Evolutionary conservation across 805 yeast species (phyloP).

Genomic region (Kuraishia borneana): DNA sequence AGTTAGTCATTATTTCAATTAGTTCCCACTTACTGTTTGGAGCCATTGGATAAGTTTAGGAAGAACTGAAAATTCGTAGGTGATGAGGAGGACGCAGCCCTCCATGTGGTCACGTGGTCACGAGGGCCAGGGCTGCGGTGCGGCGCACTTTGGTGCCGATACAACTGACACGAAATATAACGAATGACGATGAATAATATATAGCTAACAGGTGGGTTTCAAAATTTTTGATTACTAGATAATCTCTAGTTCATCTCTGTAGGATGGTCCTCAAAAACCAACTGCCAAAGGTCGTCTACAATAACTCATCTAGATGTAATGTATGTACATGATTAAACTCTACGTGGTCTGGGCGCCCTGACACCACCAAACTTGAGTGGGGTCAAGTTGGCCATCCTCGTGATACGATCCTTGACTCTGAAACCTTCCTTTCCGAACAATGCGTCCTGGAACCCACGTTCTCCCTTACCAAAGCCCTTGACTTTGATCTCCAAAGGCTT

Average conservation of each 20-base stretch:
- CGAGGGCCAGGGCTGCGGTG: too few relatives aligned
- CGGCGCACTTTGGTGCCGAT: too few relatives aligned
- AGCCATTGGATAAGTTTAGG: constrained; percentile 1
- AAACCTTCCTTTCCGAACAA: constrained; percentile 84
- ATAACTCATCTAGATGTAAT: neutral
- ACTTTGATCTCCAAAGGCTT: constrained; percentile 67
- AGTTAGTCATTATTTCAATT: neutral
- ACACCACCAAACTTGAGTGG: constrained; percentile 88
- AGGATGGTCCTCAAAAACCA: constrained; percentile 1
- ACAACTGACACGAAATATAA: too few relatives aligned
- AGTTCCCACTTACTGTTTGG: too few relatives aligned
- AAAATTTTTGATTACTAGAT: neutral
- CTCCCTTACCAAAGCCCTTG: constrained; percentile 80
- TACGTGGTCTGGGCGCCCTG: constrained; percentile 68
- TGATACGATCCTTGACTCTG: constrained; percentile 50
- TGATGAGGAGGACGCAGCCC: neutral
- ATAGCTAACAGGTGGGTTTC: too few relatives aligned
- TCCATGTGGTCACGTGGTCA: neutral
- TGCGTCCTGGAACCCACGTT: constrained; percentile 78
- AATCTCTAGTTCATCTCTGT: neutral
- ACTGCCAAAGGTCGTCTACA: neutral
- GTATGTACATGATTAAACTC: neutral
- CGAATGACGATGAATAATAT: too few relatives aligned
- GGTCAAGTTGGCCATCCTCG: constrained; percentile 69
- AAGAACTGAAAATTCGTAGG: neutral